Evolutionary conservation across 2,329 filamentous ascomycete species (phyloP), one percentile per base, ranked within the genome.

Genomic region (Lizonia empirigonia): DNA sequence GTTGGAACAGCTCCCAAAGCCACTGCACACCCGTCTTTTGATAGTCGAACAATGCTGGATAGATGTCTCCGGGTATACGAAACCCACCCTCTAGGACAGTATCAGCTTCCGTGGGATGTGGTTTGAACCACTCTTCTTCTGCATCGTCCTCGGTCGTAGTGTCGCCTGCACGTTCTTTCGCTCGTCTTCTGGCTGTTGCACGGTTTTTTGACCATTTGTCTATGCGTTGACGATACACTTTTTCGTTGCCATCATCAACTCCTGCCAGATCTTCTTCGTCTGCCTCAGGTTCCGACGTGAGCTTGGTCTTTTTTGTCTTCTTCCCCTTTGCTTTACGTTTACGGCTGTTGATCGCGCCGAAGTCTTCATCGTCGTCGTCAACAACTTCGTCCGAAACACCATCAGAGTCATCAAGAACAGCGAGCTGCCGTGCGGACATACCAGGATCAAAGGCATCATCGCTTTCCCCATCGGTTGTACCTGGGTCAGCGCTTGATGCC

Each of bases 21-120:
- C 94, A 99, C 68, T 96, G 89, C 3, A 99, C 91, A 3, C 93
- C 92, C 0, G 91, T 97, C 73, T 96, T 97, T 67, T 99, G 94
- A 62, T 99, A 99, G 57, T 95, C 91, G 64, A 97, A 99, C 0
- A 99, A 78, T 2, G 91, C 91, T 0, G 91, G 91, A 59, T 89
- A 92, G 7, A 99, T 93, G 64, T 99, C 94, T 2, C 94, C 94
- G 1, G 94, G 94, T 4, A 99, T 80, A 42, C 84, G 88, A 49
- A 95, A 84, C 3, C 84, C 88, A 30, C 89, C 87, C 44, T 89
- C 86, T 40, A 96, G 85, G 5, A 81, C 75, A 39, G 90, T 83
- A 70, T 97, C 92, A 0, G 88, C 80, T 29, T 88, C 83, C 29
- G 89, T 90, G 0, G 94, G 95, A 59, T 95, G 91, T 4, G 91